A percentile compares a stretch with the other conserved stretches of the same genome.
Evolutionary conservation across 2,329 filamentous ascomycete genomes (phyloP).

Genomic region (Incumbomyces lentus): DNA sequence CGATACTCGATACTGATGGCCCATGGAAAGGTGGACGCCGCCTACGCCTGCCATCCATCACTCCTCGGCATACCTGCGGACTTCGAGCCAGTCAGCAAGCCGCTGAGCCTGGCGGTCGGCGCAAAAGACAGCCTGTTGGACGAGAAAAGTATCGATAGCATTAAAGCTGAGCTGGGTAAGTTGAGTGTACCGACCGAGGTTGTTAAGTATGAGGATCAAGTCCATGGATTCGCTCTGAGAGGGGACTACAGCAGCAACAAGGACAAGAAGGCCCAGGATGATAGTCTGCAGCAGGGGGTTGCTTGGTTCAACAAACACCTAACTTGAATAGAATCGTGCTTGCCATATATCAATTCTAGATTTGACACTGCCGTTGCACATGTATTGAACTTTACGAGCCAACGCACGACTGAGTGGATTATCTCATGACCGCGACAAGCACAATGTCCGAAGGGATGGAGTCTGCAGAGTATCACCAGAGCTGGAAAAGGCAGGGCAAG

Average conservation of each 20-base stretch:
- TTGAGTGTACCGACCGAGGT: conserved; percentile 32
- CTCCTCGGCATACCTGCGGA: conserved; percentile 34
- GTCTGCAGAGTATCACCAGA: no score
- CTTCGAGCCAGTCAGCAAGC: conserved; percentile 31
- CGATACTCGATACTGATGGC: conserved; percentile 30
- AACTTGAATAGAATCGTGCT: conserved; percentile 11
- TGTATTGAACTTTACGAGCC: no score
- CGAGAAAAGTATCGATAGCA: conserved; percentile 29
- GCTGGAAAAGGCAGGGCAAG: no score
- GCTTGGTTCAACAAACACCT: conserved; percentile 32
- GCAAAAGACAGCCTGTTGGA: conserved; percentile 34
- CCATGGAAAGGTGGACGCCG: conserved; percentile 31
- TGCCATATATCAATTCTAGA: neutral
- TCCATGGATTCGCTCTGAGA: conserved; percentile 36
- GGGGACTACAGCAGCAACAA: conserved; percentile 30
- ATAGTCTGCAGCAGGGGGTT: conserved; percentile 32
- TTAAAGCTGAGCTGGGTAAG: conserved; percentile 31
- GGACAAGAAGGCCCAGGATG: conserved; percentile 40
- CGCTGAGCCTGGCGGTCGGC: conserved; percentile 32
- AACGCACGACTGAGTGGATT: no score
- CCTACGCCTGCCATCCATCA: conserved; percentile 33
- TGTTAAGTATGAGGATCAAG: conserved; percentile 33
- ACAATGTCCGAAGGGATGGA: no score
- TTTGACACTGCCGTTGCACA: no score
- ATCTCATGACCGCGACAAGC: no score